Evolutionary conservation across 352 stramenopile genomes (phyloP), one percentile per base, ranked within the genome.

Genomic region (Phytophthora melonis): DNA sequence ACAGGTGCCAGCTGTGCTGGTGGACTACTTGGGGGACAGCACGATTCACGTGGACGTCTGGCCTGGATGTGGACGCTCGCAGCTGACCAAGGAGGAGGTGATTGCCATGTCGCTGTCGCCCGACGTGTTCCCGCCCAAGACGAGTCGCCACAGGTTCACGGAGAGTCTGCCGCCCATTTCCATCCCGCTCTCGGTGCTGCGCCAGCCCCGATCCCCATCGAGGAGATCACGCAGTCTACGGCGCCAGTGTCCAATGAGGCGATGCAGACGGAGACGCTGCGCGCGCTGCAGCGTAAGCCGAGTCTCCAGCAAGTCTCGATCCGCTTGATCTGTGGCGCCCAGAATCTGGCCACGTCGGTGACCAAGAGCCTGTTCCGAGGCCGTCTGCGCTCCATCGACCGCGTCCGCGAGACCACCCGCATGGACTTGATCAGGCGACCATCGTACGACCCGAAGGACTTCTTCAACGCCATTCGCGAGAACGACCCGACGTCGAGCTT

Each of bases 401-500:
- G 77, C 13, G 68, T 78, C 30, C 70, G 76, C 7, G 68, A 83
- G 34, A 64, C 71, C 16, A 88, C 87, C 32, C 79, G 89, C 56
- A 74, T 96, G 64, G 90, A 96, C 70, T 70, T 94, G 65, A 91
- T 94, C 65, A 81, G 81, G 66, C 85, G 87, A 14, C 87, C 87
- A 27, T 68, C 76, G 3, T 84, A 85, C 49, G 83, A 93, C 70
- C 68, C 79, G 19, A 90, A 82, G 18, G 82, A 90, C 59, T 93
- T 92, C 50, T 96, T 96, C 66, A 91, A 92, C 43, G 87, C 86
- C 0, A 91, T 96, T 41, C 88, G 90, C 19, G 87, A 87, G 63
- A 93, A 96, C 71, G 88, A 96, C 63, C 81, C 83, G 34, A 87
- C 90, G 32, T 96, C 90, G 55, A 92, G 84, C 57, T 96, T 96